These are phyloP conservation scores for Sequoiadendron giganteum DNA, from an alignment of 75 land plant species.

Conservation along the genomic window DNA sequence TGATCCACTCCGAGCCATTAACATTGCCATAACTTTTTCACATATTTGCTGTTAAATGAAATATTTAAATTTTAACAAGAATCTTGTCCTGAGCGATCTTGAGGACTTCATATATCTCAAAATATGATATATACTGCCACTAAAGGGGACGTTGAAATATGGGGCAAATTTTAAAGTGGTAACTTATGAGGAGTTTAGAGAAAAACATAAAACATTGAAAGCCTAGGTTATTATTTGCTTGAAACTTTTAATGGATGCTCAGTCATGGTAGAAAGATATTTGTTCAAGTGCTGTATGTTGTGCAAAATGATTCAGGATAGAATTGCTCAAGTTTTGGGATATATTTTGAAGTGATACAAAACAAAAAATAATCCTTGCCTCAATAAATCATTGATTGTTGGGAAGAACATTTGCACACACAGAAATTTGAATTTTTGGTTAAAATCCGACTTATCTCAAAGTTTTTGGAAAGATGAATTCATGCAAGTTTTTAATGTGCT, in stretches of 20 bases:
- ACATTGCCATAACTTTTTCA: not conserved
- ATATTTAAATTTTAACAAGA: not conserved
- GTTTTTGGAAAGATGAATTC: not conserved
- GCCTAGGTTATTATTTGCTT: not conserved
- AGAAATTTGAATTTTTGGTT: not conserved
- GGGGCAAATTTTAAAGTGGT: not conserved
- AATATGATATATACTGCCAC: not conserved
- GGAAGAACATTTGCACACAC: not conserved
- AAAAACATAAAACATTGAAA: not conserved
- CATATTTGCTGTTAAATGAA: not conserved
- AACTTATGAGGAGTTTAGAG: not conserved
- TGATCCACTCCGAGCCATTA: not conserved
- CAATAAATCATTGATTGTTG: not conserved
- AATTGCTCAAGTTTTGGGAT: not conserved
- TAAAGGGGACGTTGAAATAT: not conserved
- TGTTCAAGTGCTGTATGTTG: not conserved
- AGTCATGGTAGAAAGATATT: not conserved
- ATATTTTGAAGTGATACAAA: not conserved
- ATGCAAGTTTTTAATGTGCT: not conserved
- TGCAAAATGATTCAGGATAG: not conserved
- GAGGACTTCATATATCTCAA: not conserved
- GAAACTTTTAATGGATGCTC: not conserved
- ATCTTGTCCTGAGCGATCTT: not conserved
- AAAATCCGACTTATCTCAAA: not conserved
- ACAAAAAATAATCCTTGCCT: not conserved